Conservation (phyloP, 164 flowering plant species). For the Hamamelis virginiana region DNA sequence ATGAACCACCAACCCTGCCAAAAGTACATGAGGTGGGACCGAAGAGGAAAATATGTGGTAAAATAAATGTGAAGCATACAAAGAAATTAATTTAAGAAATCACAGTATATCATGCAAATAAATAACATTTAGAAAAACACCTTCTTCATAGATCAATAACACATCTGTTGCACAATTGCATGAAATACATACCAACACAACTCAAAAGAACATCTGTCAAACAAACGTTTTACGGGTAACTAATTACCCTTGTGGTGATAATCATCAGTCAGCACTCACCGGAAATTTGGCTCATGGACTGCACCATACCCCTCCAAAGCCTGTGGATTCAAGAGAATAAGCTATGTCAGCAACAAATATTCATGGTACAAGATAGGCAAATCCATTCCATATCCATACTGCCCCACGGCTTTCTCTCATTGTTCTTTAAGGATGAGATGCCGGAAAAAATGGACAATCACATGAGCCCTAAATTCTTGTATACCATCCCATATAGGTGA, state of each 20-base stretch:
- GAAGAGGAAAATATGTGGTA: slow-evolving; percentile 20
- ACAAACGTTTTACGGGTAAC: slow-evolving; percentile 1
- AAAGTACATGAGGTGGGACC: slow-evolving; percentile 24
- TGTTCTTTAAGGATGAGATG: slow-evolving; percentile 71
- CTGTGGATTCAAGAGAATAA: slow-evolving; percentile 99
- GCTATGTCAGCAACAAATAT: slow-evolving; percentile 93
- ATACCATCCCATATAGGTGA: slow-evolving; percentile 87
- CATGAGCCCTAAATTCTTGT: slow-evolving; percentile 76
- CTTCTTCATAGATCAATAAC: not conserved
- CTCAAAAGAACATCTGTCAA: not conserved
- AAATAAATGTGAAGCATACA: slow-evolving; percentile 7
- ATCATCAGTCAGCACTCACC: slow-evolving; percentile 62
- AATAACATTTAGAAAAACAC: not conserved
- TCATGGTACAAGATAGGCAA: slow-evolving; percentile 73
- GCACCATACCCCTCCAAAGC: slow-evolving; percentile 96
- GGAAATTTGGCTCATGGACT: slow-evolving; percentile 77
- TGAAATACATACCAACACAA: not conserved
- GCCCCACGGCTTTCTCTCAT: slow-evolving; percentile 78
- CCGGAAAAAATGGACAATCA: slow-evolving; percentile 77
- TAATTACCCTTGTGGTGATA: slow-evolving; percentile 12
- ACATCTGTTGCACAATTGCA: not conserved
- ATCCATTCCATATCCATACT: slow-evolving; percentile 94
- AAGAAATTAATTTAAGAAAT: slow-evolving; percentile 2
- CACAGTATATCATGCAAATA: not conserved
- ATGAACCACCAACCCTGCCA: slow-evolving; percentile 80